Percentiles rank a stretch among this genome's conserved stretches.
Evolutionary conservation across 1,284 basidiomycete genomes (phyloP).

Genomic region (Xerocomus minutiporus): DNA sequence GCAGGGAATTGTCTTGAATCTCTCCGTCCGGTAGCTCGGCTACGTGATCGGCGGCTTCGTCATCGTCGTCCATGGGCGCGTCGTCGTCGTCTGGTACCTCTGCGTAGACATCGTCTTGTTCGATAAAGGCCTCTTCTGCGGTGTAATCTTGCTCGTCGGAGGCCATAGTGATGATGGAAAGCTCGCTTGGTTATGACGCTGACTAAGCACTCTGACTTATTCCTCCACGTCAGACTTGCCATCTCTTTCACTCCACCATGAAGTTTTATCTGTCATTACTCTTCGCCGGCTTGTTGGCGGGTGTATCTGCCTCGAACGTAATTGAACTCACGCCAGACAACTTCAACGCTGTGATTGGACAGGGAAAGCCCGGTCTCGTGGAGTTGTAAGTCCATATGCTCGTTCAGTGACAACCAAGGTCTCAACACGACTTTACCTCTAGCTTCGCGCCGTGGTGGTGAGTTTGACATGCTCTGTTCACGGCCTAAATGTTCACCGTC

Average conservation of each 20-base stretch:
- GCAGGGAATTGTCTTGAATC: conserved; percentile 59
- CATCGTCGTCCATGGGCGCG: conserved; percentile 72
- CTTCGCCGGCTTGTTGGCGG: conserved; percentile 50
- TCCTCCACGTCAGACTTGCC: conserved; percentile 29
- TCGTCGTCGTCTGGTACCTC: conserved; percentile 70
- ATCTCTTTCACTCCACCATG: conserved; percentile 45
- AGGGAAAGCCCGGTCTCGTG: conserved; percentile 78
- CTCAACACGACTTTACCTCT: conserved; percentile 1
- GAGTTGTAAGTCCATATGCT: conserved; percentile 69
- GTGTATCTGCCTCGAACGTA: conserved; percentile 73
- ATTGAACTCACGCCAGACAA: conserved; percentile 71
- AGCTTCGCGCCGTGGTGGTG: conserved; percentile 86
- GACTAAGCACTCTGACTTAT: conserved; percentile 22
- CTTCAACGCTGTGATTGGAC: conserved; percentile 72
- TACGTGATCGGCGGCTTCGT: conserved; percentile 42
- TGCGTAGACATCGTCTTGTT: conserved; percentile 55
- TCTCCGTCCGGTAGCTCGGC: conserved; percentile 37
- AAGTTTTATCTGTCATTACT: conserved; percentile 56
- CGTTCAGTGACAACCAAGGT: not conserved
- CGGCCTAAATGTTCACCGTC: not conserved
- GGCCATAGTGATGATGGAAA: conserved; percentile 12
- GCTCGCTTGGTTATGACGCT: conserved; percentile 19
- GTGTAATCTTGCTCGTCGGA: conserved; percentile 28
- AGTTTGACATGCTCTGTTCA: conserved; percentile 24
- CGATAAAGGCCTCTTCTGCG: conserved; percentile 50